Percentiles rank a stretch among this genome's conserved stretches.
Evolutionary conservation across 495 filamentous ascomycete genomes (phyloP).

Genomic region (Entonaema liquescens): DNA sequence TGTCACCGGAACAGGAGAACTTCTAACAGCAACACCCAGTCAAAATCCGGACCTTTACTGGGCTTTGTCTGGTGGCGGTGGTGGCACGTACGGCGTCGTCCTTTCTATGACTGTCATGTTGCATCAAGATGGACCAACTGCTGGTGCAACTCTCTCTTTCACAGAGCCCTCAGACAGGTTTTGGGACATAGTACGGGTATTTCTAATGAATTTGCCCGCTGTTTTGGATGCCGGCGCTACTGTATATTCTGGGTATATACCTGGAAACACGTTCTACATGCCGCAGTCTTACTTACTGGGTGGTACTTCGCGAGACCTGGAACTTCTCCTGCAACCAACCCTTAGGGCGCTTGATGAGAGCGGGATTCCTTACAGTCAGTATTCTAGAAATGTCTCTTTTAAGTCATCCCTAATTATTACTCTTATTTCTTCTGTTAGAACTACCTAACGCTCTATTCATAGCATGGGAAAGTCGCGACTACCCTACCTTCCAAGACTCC

Average conservation of each 20-base stretch:
- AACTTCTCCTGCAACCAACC: background rate
- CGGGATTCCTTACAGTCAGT: too few relatives aligned
- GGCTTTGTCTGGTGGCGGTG: conserved; percentile 67
- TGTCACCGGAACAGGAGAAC: conserved; percentile 56
- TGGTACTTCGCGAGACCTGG: conserved; percentile 6
- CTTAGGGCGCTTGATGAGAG: background rate
- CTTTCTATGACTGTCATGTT: conserved; percentile 55
- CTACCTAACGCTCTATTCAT: too few relatives aligned
- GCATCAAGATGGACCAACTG: conserved; percentile 35
- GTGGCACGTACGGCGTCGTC: conserved; percentile 63
- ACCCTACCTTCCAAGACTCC: conserved; percentile 6
- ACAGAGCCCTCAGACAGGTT: background rate
- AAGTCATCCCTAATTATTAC: too few relatives aligned
- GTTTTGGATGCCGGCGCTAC: background rate
- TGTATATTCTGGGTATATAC: background rate
- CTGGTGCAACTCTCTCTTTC: conserved; percentile 1
- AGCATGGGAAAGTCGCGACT: conserved; percentile 10
- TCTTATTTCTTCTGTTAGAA: too few relatives aligned
- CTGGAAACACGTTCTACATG: conserved; percentile 7
- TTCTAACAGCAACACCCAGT: conserved; percentile 54
- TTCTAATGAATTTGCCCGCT: conserved; percentile 2
- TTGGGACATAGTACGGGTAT: conserved; percentile 6
- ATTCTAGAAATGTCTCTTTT: too few relatives aligned
- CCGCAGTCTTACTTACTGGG: conserved; percentile 12
- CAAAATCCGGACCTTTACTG: conserved; percentile 65